Base-by-base conservation (phyloP, 352 stramenopile genomes). In the Phytophthora fragariaefolia region DNA sequence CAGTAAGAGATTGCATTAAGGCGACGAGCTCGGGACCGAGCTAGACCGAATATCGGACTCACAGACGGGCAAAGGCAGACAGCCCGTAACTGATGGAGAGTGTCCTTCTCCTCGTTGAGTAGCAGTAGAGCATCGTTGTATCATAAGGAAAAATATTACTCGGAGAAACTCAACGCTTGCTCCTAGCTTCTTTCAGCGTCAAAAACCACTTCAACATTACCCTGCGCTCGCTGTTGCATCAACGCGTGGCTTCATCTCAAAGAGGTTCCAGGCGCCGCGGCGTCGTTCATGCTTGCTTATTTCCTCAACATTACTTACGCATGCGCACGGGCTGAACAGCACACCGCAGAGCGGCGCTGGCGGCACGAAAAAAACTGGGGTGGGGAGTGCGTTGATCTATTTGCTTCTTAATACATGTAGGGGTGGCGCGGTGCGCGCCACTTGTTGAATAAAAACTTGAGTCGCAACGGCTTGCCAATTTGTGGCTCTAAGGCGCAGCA, bases 91-190 rank as follows among this genome's bases (percentile, higher is more conserved):
- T 73, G 27, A 58, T 63, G 56, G 50, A 73, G 65, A 61, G 10
- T 42, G 13, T 50, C 15, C 9, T 62, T 67, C 51, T 77, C 61
- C 50, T 78, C 67, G 58, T 68, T 75, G 66, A 75, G 67, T 75
- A 73, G 71, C 62, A 75, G 60, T 78, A 75, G 70, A 77, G 71
- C 60, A 73, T 71, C 51, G 51, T n/a, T 77, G 71, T 78, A 78
- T 59, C 66, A 78, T 78, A 78, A 71, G 53, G 40, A 43, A n/a
- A 76, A 66, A 74, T 69, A 78, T 74, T 74, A 73, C 58, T 60
- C 40, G 43, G 43, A 67, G 45, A 71, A 75, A 71, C 56, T 30
- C 20, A n/a, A n/a, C 3, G 9, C 20, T 22, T 43, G 12, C 34
- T 18, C 15, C 36, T 20, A 20, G 7, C n/a, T 12, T 24, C 8